A percentile compares a stretch with the other conserved stretches of the same genome.
These are phyloP conservation scores for Podospora bellae-mahoneyi DNA, from an alignment of 495 filamentous ascomycete genomes.

Conservation along the genomic window DNA sequence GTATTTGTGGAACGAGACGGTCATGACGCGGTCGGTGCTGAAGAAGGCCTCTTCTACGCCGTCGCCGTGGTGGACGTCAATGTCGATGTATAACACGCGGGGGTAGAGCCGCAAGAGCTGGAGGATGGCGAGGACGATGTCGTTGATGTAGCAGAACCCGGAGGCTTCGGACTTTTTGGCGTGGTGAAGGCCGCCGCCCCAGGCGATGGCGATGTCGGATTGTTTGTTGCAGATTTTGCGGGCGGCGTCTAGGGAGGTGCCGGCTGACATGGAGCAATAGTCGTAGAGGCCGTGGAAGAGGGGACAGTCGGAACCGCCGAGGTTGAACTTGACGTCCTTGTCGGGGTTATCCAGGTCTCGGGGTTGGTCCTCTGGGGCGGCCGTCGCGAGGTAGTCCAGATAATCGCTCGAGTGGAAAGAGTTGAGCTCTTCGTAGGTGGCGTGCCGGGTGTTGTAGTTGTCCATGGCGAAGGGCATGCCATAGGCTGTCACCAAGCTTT, in stretches of 20 bases:
- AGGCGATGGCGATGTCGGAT: constrained; percentile 93
- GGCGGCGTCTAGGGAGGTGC: constrained; percentile 85
- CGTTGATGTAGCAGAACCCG: constrained; percentile 98
- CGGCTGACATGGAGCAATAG: constrained; percentile 91
- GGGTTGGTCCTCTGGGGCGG: constrained; percentile 44
- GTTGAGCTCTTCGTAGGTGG: constrained; percentile 81
- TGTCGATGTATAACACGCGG: constrained; percentile 94
- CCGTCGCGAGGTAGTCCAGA: constrained; percentile 74
- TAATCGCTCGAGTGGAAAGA: constrained; percentile 88
- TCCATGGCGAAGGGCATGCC: constrained; percentile 97
- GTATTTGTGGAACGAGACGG: constrained; percentile 96
- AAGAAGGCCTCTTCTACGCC: constrained; percentile 98
- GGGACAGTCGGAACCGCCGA: constrained; percentile 88
- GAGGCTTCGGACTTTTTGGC: constrained; percentile 96
- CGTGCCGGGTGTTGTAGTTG: constrained; percentile 74
- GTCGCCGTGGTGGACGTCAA: constrained; percentile 97
- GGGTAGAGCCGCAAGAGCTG: constrained; percentile 92
- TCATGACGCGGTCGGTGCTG: constrained; percentile 97
- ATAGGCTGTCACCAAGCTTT: constrained; percentile 87
- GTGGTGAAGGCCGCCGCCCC: constrained; percentile 96
- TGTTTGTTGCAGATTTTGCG: constrained; percentile 81
- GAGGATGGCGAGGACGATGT: constrained; percentile 94
- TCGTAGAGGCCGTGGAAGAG: constrained; percentile 94
- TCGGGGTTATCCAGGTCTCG: constrained; percentile 49
- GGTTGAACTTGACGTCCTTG: constrained; percentile 65